Percentiles rank a stretch among this genome's conserved stretches.
Conservation (phyloP, 768 basidiomycete species). For the Boletus tylopilopsis region DNA sequence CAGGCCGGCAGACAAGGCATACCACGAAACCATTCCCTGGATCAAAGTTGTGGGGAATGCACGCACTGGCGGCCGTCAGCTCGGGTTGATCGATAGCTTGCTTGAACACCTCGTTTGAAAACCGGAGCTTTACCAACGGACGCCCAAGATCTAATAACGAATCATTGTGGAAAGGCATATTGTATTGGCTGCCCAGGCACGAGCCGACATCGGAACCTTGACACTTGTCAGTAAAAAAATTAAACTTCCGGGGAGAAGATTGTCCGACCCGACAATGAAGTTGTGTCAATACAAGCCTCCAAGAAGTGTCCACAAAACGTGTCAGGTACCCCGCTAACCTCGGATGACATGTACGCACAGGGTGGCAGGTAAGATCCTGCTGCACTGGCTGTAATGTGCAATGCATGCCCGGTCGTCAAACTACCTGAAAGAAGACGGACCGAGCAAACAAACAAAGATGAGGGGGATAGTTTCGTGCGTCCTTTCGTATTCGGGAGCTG, state of each 20-base stretch:
- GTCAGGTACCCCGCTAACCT: neutral
- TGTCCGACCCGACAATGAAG: neutral
- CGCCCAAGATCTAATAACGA: slow-evolving; percentile 1
- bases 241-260: neutral
- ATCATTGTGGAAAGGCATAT: neutral
- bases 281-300: neutral
- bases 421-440: neutral
- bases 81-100: slow-evolving; percentile 11
- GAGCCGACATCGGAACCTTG: slow-evolving; percentile 4
- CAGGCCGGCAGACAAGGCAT: neutral
- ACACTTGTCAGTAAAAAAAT: neutral
- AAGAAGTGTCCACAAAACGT: neutral
- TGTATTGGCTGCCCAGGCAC: neutral
- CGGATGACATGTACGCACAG: slow-evolving; percentile 2
- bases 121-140: slow-evolving; percentile 11
- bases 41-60: slow-evolving; percentile 1
- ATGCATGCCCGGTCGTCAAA: neutral
- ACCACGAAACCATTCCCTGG: neutral
- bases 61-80: neutral
- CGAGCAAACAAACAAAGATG: neutral
- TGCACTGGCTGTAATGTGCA: neutral
- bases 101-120: slow-evolving; percentile 19
- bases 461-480: neutral
- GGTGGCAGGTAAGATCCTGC: neutral
- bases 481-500: neutral